A percentile compares a stretch with the other conserved stretches of the same genome.
Evolutionary conservation across 176 grass and related monocot genomes (phyloP).

Genomic region (Oropetium thomaeum): DNA sequence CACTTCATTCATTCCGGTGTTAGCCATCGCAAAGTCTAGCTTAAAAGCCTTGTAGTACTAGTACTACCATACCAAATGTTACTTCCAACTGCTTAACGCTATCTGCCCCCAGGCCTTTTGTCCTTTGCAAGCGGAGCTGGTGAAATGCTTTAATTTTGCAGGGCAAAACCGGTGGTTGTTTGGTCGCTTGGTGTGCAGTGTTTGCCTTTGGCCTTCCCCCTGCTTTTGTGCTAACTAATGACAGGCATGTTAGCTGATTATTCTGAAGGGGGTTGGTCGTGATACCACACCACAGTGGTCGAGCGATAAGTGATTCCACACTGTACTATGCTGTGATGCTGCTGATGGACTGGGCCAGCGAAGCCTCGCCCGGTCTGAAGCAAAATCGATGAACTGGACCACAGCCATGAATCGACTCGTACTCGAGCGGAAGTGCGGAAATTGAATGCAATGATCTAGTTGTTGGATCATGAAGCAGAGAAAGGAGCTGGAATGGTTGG

Average conservation of each 20-base stretch:
- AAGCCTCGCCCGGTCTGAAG: not conserved
- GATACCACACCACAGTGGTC: too few species aligned
- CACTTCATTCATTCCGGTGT: conserved; percentile 29
- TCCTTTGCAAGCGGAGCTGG: not conserved
- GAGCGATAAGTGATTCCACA: not conserved
- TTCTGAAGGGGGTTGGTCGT: conserved; percentile 30
- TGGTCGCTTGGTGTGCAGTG: conserved; percentile 1
- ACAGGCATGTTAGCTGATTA: conserved; percentile 8
- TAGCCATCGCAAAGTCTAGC: conserved; percentile 5
- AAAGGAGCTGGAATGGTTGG: conserved; percentile 39
- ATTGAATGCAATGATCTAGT: conserved; percentile 47
- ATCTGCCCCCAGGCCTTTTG: not conserved
- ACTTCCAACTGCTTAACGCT: conserved; percentile 12
- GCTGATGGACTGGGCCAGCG: conserved; percentile 27
- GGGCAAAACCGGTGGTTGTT: not conserved
- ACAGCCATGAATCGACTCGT: not conserved
- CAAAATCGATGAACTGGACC: conserved; percentile 24
- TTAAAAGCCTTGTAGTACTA: not conserved
- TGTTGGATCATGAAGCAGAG: conserved; percentile 33
- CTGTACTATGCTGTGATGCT: too few species aligned
- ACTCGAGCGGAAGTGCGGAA: conserved; percentile 18
- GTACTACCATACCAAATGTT: conserved; percentile 26
- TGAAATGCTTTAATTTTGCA: conserved; percentile 9
- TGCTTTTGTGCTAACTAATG: conserved; percentile 35
- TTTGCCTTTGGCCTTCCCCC: not conserved